These are phyloP conservation scores for Gigaspora rosea DNA, from an alignment of 192 early-diverging fungal species.

Conservation along the genomic window DNA sequence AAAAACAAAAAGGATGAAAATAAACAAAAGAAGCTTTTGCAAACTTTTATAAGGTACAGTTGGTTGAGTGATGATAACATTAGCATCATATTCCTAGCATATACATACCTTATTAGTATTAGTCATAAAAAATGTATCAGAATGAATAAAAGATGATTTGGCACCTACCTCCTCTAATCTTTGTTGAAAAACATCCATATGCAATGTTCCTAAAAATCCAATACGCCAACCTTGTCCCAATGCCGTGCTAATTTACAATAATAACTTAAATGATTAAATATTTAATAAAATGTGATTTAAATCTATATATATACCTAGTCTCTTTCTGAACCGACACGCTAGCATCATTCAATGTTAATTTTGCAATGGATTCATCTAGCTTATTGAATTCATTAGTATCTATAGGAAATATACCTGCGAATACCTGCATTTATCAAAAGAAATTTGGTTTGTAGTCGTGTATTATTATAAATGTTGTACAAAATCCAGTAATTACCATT, in stretches of 20 bases:
- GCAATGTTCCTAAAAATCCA: conserved; percentile 93
- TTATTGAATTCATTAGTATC: conserved; percentile 87
- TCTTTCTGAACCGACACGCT: conserved; percentile 87
- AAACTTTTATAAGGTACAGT: conserved; percentile 83
- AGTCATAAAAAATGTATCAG: background rate
- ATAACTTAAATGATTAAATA: background rate
- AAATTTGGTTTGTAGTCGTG: background rate
- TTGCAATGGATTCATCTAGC: conserved; percentile 87
- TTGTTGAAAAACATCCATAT: conserved; percentile 98
- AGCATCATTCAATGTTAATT: conserved; percentile 94
- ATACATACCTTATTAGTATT: background rate
- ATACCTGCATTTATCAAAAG: conserved; percentile 47
- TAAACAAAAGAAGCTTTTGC: conserved; percentile 35
- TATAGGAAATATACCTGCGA: conserved; percentile 92
- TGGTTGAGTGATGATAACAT: conserved; percentile 88
- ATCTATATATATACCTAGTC: conserved; percentile 47
- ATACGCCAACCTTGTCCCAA: conserved; percentile 96
- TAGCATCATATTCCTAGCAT: conserved; percentile 83
- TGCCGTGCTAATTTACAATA: conserved; percentile 53
- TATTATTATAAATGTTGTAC: background rate
- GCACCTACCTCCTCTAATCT: conserved; percentile 73
- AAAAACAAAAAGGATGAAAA: background rate
- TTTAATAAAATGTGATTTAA: background rate
- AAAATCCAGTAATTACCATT: conserved; percentile 59
- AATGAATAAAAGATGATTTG: background rate